phyloP scores from a whole-genome alignment of 2,329 filamentous ascomycete genomes.

The Xylaria sp. region DNA sequence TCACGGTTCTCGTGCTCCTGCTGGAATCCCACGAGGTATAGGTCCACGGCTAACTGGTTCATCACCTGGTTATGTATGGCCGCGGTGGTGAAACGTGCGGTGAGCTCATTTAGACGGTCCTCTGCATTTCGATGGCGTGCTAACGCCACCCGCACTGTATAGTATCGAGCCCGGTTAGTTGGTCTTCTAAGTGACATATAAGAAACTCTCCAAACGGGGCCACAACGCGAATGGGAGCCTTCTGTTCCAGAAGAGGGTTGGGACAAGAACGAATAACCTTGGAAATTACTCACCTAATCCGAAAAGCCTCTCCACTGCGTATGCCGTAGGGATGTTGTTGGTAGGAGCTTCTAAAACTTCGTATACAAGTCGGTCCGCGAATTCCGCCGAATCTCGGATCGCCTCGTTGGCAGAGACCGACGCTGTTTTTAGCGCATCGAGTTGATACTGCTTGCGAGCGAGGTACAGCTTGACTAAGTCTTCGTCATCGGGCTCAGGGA shows the following conservation, averaged over 20 bases:
- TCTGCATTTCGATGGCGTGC: neutral
- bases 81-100: neutral
- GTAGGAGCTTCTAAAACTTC: neutral
- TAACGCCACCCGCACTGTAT: neutral
- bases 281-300: conserved; percentile 7
- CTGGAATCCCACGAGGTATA: too few species aligned
- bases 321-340: conserved; percentile 1
- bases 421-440: neutral
- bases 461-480: too few species aligned
- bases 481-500: too few species aligned
- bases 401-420: neutral
- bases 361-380: neutral
- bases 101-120: neutral
- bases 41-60: neutral
- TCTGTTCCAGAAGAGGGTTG: neutral
- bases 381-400: neutral
- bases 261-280: neutral
- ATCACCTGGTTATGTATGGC: neutral
- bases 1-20: neutral
- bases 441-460: neutral
- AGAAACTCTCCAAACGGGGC: neutral
- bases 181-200: neutral
- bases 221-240: too few species aligned
- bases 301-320: neutral
- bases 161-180: neutral